A percentile compares a stretch with the other conserved stretches of the same genome.
Evolutionary conservation across 331 rosid species (phyloP).

Genomic region (Malus hybrid): DNA sequence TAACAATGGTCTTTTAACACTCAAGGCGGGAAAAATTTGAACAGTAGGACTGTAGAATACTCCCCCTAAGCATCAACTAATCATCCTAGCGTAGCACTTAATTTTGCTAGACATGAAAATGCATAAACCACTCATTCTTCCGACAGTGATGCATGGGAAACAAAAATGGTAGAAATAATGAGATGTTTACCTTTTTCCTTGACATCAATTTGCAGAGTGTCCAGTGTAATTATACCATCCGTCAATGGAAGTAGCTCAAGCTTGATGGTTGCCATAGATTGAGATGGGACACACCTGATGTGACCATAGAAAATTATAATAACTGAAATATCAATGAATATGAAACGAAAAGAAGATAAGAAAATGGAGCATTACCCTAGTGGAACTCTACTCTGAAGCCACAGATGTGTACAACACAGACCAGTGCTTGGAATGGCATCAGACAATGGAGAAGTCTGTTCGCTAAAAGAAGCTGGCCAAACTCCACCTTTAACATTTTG

Average conservation of each 20-base stretch:
- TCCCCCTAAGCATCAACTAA: neutral
- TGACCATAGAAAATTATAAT: constrained; percentile 9
- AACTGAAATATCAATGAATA: constrained; percentile 7
- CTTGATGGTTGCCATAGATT: constrained; percentile 72
- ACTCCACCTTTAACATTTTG: constrained; percentile 21
- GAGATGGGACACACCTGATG: constrained; percentile 74
- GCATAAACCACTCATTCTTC: neutral
- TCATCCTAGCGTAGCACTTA: neutral
- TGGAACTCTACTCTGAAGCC: constrained; percentile 97
- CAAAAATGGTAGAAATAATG: neutral
- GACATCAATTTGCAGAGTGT: constrained; percentile 77
- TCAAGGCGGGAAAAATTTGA: neutral
- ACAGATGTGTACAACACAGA: constrained; percentile 73
- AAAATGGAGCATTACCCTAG: constrained; percentile 53
- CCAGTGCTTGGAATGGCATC: constrained; percentile 57
- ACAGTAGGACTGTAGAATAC: neutral
- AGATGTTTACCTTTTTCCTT: constrained; percentile 66
- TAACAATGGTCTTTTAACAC: neutral
- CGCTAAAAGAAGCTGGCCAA: constrained; percentile 34
- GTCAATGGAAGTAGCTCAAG: constrained; percentile 94
- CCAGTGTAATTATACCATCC: constrained; percentile 82
- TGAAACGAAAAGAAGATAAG: neutral
- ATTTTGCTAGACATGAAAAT: neutral
- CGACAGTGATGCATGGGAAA: neutral
- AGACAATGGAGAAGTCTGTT: constrained; percentile 31